Evolutionary conservation across 1,284 basidiomycete species (phyloP).

Genomic region (Heimioporus punctisporus): DNA sequence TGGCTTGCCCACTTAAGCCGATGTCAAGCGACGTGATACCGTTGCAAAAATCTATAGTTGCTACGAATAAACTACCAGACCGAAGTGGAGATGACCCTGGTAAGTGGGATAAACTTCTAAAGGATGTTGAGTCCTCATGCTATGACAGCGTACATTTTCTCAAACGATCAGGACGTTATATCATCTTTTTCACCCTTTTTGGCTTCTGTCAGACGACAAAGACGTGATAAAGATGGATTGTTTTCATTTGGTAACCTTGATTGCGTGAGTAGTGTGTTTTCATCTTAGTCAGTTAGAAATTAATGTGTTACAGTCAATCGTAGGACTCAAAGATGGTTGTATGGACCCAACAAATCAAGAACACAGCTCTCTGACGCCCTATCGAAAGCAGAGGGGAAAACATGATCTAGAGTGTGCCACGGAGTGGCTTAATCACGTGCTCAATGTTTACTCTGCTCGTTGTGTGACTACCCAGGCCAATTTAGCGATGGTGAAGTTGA

Average conservation of each 20-base stretch:
- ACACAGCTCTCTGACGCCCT: too few relatives aligned
- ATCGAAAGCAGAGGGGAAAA: too few relatives aligned
- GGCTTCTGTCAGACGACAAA: background rate
- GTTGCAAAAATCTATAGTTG: background rate
- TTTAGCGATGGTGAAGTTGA: too few relatives aligned
- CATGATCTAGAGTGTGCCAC: too few relatives aligned
- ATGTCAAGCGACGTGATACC: background rate
- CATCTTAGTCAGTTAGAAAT: background rate
- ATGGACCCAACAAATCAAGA: too few relatives aligned
- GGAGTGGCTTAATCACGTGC: too few relatives aligned
- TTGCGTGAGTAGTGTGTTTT: background rate
- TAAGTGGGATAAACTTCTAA: background rate
- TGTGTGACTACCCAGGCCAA: too few relatives aligned
- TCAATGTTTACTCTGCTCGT: too few relatives aligned
- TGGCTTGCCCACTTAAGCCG: background rate
- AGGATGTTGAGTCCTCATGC: background rate
- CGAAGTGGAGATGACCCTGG: background rate
- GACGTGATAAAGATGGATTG: background rate
- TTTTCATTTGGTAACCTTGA: background rate
- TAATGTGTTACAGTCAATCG: too few relatives aligned
- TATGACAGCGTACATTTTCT: background rate
- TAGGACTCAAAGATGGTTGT: too few relatives aligned
- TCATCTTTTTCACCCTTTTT: constrained; percentile 2
- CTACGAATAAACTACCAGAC: background rate
- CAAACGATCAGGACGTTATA: background rate